Conservation (phyloP, 2,329 filamentous ascomycete species). For the Coniochaeta hoffmannii region DNA sequence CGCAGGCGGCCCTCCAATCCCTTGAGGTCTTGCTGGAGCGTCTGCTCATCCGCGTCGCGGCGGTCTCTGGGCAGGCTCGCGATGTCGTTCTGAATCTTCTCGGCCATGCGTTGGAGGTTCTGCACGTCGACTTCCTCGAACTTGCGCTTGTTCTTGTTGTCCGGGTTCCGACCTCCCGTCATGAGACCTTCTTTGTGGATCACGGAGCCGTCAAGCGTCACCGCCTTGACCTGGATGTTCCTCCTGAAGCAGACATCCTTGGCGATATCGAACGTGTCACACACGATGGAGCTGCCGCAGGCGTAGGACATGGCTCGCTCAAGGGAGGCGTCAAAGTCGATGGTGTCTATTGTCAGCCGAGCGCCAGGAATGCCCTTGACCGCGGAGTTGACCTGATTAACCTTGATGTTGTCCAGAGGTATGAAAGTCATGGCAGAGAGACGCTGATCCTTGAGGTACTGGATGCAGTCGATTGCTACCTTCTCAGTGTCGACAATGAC, state of each 20-base stretch:
- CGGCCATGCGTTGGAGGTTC: conserved; percentile 67
- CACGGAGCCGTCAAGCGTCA: conserved; percentile 89
- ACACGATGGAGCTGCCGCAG: conserved; percentile 91
- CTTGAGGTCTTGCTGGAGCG: conserved; percentile 68
- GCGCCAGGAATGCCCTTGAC: conserved; percentile 83
- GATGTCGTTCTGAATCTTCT: conserved; percentile 71
- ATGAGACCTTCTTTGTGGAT: conserved; percentile 96
- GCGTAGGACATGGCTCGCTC: conserved; percentile 93
- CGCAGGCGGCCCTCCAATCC: conserved; percentile 71
- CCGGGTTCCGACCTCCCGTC: conserved; percentile 83
- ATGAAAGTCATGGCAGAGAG: conserved; percentile 88
- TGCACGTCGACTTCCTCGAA: conserved; percentile 91
- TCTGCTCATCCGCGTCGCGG: conserved; percentile 70
- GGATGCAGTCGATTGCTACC: conserved; percentile 86
- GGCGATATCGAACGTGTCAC: conserved; percentile 77
- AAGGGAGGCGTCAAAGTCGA: conserved; percentile 82
- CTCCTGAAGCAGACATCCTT: conserved; percentile 84
- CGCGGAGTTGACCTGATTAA: conserved; percentile 81
- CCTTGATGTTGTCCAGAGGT: conserved; percentile 94
- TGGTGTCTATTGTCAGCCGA: conserved; percentile 88
- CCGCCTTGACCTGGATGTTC: conserved; percentile 83
- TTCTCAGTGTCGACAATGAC: conserved; percentile 94
- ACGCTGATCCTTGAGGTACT: conserved; percentile 86
- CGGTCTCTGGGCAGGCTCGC: conserved; percentile 73
- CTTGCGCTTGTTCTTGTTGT: conserved; percentile 66